Conservation (phyloP, 1,284 basidiomycete species). For the Ceratobasidium sp. region DNA sequence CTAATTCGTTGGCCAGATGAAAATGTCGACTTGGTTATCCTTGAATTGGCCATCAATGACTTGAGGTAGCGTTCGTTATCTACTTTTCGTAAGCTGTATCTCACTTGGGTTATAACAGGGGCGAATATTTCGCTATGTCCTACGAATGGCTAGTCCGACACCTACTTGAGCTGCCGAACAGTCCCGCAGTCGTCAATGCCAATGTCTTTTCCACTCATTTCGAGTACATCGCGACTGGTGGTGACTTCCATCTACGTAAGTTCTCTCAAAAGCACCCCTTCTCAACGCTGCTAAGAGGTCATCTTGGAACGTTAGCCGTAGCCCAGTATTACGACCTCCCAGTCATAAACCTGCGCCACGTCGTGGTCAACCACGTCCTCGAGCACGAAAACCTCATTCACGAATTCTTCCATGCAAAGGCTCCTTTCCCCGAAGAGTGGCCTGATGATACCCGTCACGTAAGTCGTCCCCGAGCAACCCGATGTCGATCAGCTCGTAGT, state of each 20-base stretch:
- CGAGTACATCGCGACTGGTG: slow-evolving; percentile 47
- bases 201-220: slow-evolving; percentile 47
- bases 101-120: slow-evolving; percentile 16
- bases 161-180: slow-evolving; percentile 44
- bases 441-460: slow-evolving; percentile 47
- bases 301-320: slow-evolving; percentile 37
- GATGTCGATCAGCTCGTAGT: background rate
- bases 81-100: background rate
- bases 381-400: slow-evolving; percentile 38
- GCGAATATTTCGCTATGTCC: slow-evolving; percentile 45
- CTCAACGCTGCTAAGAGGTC: background rate
- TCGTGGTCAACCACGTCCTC: slow-evolving; percentile 46
- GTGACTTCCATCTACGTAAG: slow-evolving; percentile 50
- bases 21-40: slow-evolving; percentile 49
- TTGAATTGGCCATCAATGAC: slow-evolving; percentile 50
- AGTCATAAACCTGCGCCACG: slow-evolving; percentile 48
- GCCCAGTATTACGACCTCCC: slow-evolving; percentile 49
- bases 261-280: background rate
- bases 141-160: slow-evolving; percentile 50
- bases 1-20: slow-evolving; percentile 12
- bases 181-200: slow-evolving; percentile 48
- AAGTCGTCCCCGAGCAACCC: slow-evolving; percentile 2
- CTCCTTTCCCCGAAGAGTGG: slow-evolving; percentile 6
- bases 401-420: slow-evolving; percentile 44
- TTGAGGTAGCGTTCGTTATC: slow-evolving; percentile 31